phyloP scores from a whole-genome alignment of 768 basidiomycete species.

The Coprinopsis cinerea region DNA sequence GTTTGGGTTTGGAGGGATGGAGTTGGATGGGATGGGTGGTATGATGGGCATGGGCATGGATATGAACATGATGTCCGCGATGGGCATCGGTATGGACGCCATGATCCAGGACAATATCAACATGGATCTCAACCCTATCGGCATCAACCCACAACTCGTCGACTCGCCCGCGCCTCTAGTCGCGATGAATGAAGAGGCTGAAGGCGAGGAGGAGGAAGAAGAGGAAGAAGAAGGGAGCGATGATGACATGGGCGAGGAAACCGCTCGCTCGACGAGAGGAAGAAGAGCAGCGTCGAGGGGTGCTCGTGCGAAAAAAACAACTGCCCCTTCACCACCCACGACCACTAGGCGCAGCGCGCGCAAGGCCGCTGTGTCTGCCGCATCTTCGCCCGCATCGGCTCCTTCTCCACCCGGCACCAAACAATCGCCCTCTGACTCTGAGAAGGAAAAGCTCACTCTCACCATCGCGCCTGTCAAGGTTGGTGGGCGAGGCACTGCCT shows the following conservation, averaged over 20 bases:
- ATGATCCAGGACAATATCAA: slow-evolving; percentile 19
- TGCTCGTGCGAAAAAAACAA: not conserved
- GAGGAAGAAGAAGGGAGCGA: slow-evolving; percentile 20
- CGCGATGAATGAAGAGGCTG: slow-evolving; percentile 31
- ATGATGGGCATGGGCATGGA: slow-evolving; percentile 12
- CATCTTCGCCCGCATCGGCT: slow-evolving; percentile 9
- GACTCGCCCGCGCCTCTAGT: slow-evolving; percentile 45
- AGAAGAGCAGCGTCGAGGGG: not conserved
- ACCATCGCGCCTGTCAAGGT: slow-evolving; percentile 49
- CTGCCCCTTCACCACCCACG: not conserved
- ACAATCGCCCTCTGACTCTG: slow-evolving; percentile 11
- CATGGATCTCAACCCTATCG: slow-evolving; percentile 20
- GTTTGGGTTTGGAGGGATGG: slow-evolving; percentile 2
- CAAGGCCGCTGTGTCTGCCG: slow-evolving; percentile 13
- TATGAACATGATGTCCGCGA: slow-evolving; percentile 13
- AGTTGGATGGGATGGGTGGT: not conserved
- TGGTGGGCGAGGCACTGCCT: slow-evolving; percentile 52
- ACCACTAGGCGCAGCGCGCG: slow-evolving; percentile 1
- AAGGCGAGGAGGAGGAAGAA: slow-evolving; percentile 25
- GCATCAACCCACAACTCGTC: slow-evolving; percentile 75
- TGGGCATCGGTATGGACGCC: slow-evolving; percentile 14
- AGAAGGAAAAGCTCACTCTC: slow-evolving; percentile 34
- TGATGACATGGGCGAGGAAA: slow-evolving; percentile 26
- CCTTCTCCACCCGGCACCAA: slow-evolving; percentile 10
- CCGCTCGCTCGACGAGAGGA: slow-evolving; percentile 11